Evolutionary conservation across 164 flowering plant genomes (phyloP).

Genomic region (Macadamia tetraphylla): DNA sequence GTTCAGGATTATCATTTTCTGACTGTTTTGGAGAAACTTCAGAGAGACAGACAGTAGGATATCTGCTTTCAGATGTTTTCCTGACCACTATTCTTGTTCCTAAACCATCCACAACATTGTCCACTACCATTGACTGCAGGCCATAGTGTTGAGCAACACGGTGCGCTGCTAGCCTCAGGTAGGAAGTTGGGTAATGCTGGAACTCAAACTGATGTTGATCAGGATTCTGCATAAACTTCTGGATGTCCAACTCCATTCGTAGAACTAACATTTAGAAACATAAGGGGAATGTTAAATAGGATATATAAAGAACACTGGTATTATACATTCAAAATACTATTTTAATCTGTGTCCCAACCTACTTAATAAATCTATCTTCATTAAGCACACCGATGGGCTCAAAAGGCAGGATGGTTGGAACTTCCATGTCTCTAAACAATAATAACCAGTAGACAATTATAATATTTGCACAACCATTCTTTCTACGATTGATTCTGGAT

Average conservation of each 20-base stretch:
- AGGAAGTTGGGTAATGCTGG: slow-evolving; percentile 84
- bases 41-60: slow-evolving; percentile 57
- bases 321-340: background rate
- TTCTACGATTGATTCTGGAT: too few relatives aligned
- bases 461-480: too few relatives aligned
- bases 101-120: slow-evolving; percentile 50
- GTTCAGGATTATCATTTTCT: slow-evolving; percentile 56
- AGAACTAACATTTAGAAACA: slow-evolving; percentile 39
- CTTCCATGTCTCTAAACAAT: too few relatives aligned
- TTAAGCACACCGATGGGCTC: too few relatives aligned
- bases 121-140: slow-evolving; percentile 65
- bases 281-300: background rate
- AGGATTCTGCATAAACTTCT: slow-evolving; percentile 66
- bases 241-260: slow-evolving; percentile 90
- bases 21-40: slow-evolving; percentile 66
- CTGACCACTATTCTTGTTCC: slow-evolving; percentile 59
- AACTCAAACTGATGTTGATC: slow-evolving; percentile 78
- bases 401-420: too few relatives aligned
- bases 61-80: slow-evolving; percentile 56
- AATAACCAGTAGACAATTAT: too few relatives aligned
- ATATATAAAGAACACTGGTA: background rate
- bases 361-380: too few relatives aligned
- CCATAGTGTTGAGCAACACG: slow-evolving; percentile 95
- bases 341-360: too few relatives aligned
- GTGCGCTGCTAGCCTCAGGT: slow-evolving; percentile 90